These are phyloP conservation scores for Hypoxylon sp. DNA, from an alignment of 2,329 filamentous ascomycete genomes.

Conservation along the genomic window DNA sequence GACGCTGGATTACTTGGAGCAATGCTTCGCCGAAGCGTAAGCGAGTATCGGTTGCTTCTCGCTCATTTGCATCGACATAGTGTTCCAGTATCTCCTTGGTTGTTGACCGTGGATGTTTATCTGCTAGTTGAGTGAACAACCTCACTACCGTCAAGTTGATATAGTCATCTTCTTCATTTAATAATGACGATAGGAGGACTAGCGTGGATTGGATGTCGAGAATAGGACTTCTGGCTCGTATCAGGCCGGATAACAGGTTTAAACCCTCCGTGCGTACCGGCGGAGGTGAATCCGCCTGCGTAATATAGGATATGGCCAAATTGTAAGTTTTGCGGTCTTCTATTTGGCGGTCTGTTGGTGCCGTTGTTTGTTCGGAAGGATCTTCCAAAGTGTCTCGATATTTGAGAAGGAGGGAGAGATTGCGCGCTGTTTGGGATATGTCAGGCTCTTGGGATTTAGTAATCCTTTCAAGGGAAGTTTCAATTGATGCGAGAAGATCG, in stretches of 20 bases:
- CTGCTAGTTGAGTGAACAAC: slow-evolving; percentile 73
- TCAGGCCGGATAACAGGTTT: slow-evolving; percentile 71
- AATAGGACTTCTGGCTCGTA: slow-evolving; percentile 68
- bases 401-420: slow-evolving; percentile 68
- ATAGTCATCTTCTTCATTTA: slow-evolving; percentile 78
- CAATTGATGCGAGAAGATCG: slow-evolving; percentile 62
- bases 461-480: slow-evolving; percentile 64
- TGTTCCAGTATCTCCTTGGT: slow-evolving; percentile 75
- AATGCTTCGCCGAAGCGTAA: slow-evolving; percentile 79
- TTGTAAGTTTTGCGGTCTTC: slow-evolving; percentile 75
- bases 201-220: slow-evolving; percentile 77
- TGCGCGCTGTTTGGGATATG: slow-evolving; percentile 68
- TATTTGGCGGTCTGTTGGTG: slow-evolving; percentile 63
- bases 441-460: slow-evolving; percentile 58
- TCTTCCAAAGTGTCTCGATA: slow-evolving; percentile 70
- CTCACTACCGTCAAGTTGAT: slow-evolving; percentile 79
- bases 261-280: slow-evolving; percentile 78
- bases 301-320: slow-evolving; percentile 76
- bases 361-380: slow-evolving; percentile 56
- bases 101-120: slow-evolving; percentile 74
- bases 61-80: slow-evolving; percentile 76
- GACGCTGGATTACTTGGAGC: slow-evolving; percentile 73
- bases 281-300: slow-evolving; percentile 72
- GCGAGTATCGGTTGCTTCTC: slow-evolving; percentile 72
- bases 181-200: slow-evolving; percentile 74